These are phyloP conservation scores for Pneumocystis murina DNA, from an alignment of 1,139 yeast genomes.

Conservation along the genomic window DNA sequence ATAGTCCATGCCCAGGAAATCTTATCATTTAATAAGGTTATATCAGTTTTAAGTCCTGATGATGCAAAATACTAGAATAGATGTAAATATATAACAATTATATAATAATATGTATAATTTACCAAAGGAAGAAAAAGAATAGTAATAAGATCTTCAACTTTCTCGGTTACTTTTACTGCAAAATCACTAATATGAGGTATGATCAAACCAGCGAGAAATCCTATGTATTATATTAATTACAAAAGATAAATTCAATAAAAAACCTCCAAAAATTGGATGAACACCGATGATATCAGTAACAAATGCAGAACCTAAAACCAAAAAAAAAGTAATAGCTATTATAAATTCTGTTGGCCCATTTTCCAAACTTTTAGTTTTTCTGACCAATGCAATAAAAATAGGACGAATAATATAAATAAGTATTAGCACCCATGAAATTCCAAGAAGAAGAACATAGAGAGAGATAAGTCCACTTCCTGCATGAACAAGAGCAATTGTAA, in stretches of 20 bases:
- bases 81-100: neutral
- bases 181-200: conserved; percentile 68
- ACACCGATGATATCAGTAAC: conserved; percentile 71
- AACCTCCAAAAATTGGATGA: conserved; percentile 66
- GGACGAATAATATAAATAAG: conserved; percentile 42
- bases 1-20: conserved; percentile 64
- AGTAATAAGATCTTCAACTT: conserved; percentile 62
- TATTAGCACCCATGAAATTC: conserved; percentile 52
- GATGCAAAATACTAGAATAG: conserved; percentile 44
- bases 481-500: conserved; percentile 61
- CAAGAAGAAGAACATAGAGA: conserved; percentile 48
- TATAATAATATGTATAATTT: neutral
- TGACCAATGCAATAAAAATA: conserved; percentile 32
- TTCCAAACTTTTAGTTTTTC: conserved; percentile 35
- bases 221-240: neutral
- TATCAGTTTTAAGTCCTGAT: conserved; percentile 56
- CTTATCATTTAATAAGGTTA: conserved; percentile 48
- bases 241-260: neutral
- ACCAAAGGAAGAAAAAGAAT: conserved; percentile 49
- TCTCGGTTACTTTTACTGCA: conserved; percentile 51
- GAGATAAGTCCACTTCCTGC: conserved; percentile 53
- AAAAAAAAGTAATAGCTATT: conserved; percentile 39
- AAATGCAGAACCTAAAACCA: conserved; percentile 53
- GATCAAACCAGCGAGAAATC: conserved; percentile 53
- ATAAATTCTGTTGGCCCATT: conserved; percentile 53